Conservation (phyloP, 208 protist genomes). For the Leishmania braziliensis region DNA sequence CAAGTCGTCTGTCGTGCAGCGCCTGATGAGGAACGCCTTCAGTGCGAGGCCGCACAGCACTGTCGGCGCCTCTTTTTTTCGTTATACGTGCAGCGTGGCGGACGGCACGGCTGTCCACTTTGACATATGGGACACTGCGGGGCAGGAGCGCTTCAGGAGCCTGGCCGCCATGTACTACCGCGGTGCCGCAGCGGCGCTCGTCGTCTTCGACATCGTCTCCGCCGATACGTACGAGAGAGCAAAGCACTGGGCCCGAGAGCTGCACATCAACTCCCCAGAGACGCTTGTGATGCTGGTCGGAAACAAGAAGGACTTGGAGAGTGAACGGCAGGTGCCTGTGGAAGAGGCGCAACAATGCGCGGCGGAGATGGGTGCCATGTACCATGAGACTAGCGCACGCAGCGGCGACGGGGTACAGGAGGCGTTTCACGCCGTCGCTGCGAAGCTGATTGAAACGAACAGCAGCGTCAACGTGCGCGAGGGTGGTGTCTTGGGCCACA, state of each 20-base stretch:
- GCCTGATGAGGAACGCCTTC: conserved; percentile 82
- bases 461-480: conserved; percentile 66
- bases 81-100: conserved; percentile 67
- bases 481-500: conserved; percentile 60
- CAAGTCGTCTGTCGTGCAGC: conserved; percentile 89
- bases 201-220: conserved; percentile 97
- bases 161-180: conserved; percentile 94
- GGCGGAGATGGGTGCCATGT: conserved; percentile 51
- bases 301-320: conserved; percentile 95
- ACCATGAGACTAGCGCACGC: conserved; percentile 75
- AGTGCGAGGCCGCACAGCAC: conserved; percentile 74
- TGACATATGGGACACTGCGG: conserved; percentile 92
- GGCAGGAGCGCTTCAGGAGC: conserved; percentile 90
- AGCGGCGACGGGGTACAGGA: conserved; percentile 68
- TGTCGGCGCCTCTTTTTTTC: conserved; percentile 85
- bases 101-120: conserved; percentile 66
- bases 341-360: conserved; percentile 64
- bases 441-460: conserved; percentile 54
- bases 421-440: conserved; percentile 67
- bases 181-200: conserved; percentile 87
- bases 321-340: conserved; percentile 43
- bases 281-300: conserved; percentile 93
- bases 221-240: conserved; percentile 94
- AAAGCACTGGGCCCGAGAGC: conserved; percentile 96
- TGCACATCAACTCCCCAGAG: conserved; percentile 88